These are phyloP conservation scores for Geranomyces michiganensis DNA, from an alignment of 192 early-diverging fungal genomes.

Conservation along the genomic window DNA sequence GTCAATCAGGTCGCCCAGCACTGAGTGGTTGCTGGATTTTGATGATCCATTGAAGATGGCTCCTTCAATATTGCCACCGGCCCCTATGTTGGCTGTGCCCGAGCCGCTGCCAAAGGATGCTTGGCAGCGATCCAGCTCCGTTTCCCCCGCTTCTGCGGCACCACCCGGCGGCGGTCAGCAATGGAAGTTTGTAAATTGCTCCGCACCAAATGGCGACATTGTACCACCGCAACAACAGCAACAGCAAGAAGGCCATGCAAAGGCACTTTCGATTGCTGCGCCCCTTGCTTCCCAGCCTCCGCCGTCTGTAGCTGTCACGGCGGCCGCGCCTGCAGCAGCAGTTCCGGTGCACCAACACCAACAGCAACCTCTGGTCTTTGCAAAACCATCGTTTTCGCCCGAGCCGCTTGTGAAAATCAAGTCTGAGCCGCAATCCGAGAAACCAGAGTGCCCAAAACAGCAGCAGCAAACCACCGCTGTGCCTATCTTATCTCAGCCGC, in stretches of 20 bases:
- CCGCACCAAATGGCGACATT: not conserved
- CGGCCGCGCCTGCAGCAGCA: not conserved
- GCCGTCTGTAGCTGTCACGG: no score
- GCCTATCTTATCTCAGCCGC: no score
- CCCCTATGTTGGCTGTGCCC: not conserved
- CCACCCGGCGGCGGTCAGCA: not conserved
- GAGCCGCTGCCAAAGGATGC: no score
- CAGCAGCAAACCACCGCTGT: not conserved
- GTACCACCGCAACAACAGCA: conserved; percentile 1
- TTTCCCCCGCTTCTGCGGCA: not conserved
- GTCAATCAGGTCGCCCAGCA: conserved; percentile 12
- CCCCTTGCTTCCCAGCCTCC: no score
- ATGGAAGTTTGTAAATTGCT: conserved; percentile 16
- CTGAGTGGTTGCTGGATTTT: conserved; percentile 23
- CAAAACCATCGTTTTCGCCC: not conserved
- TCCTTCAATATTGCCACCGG: not conserved
- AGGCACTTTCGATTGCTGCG: not conserved
- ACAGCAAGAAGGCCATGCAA: not conserved
- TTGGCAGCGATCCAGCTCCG: no score
- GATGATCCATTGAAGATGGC: not conserved
- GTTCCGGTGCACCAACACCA: not conserved
- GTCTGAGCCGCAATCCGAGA: not conserved
- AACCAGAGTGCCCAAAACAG: not conserved
- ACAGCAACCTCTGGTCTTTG: not conserved
- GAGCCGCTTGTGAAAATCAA: not conserved